A percentile compares a stretch with the other conserved stretches of the same genome.
phyloP scores from a whole-genome alignment of 1,284 basidiomycete genomes.

The Apiotrichum domesticum region DNA sequence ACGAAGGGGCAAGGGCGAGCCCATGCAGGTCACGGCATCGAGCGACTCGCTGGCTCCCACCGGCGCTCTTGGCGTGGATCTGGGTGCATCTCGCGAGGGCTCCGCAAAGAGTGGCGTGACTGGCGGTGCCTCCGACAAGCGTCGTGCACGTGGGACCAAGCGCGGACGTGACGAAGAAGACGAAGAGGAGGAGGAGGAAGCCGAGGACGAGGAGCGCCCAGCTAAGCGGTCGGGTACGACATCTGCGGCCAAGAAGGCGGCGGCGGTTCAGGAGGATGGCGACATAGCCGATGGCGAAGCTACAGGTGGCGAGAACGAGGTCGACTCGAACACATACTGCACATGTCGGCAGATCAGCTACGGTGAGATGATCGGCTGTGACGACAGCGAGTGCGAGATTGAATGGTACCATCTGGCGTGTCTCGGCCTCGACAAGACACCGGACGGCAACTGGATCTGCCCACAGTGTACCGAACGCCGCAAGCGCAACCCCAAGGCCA shows the following conservation, averaged over 20 bases:
- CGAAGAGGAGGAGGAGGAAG: constrained; percentile 32
- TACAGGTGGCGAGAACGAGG: constrained; percentile 46
- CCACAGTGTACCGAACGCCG: constrained; percentile 49
- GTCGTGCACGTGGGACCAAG: constrained; percentile 22
- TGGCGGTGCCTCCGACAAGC: constrained; percentile 3
- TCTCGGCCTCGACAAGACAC: constrained; percentile 64
- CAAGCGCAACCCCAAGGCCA: constrained; percentile 30
- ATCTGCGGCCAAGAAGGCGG: constrained; percentile 11
- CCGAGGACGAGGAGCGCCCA: constrained; percentile 22
- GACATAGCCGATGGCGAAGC: constrained; percentile 46
- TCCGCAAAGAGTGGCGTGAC: constrained; percentile 10
- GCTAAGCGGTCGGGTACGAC: constrained; percentile 15
- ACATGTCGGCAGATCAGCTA: constrained; percentile 72
- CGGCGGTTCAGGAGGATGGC: constrained; percentile 34
- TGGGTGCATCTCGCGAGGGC: constrained; percentile 15
- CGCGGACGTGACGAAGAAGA: constrained; percentile 30
- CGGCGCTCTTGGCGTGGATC: constrained; percentile 17
- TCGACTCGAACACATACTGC: constrained; percentile 72
- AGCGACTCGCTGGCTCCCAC: constrained; percentile 22
- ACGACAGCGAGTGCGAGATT: constrained; percentile 74
- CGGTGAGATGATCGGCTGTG: constrained; percentile 94
- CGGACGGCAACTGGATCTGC: constrained; percentile 77
- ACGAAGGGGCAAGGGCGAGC: constrained; percentile 12
- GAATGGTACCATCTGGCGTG: constrained; percentile 94
- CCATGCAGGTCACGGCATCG: constrained; percentile 22